phyloP scores from a whole-genome alignment of 441 rosid species.

The Bruguiera hainesii region DNA sequence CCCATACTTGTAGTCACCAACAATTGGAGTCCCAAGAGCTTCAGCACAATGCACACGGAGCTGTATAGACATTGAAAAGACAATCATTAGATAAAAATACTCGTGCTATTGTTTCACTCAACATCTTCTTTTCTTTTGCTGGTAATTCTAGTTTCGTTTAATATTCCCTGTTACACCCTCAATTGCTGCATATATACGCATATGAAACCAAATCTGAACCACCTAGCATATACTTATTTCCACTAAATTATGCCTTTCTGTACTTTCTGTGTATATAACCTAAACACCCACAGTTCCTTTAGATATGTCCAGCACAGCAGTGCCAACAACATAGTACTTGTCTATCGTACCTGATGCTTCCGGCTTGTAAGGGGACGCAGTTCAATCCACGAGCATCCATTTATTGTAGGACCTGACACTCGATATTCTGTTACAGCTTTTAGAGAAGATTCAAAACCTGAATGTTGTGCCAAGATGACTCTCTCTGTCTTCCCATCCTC shows the following conservation, averaged over 20 bases:
- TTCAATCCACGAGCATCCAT: conserved; percentile 91
- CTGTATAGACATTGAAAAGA: conserved; percentile 31
- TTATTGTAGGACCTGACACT: conserved; percentile 76
- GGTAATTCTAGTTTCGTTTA: too few species aligned
- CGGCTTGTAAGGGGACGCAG: conserved; percentile 84
- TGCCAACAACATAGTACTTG: conserved; percentile 11
- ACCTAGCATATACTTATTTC: too few species aligned
- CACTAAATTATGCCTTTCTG: conserved; percentile 1
- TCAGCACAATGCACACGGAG: conserved; percentile 95
- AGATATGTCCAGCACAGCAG: conserved; percentile 38
- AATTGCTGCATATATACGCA: too few species aligned
- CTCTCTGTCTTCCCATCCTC: conserved; percentile 89
- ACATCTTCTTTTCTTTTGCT: not conserved
- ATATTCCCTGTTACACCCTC: not conserved
- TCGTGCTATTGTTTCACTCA: not conserved
- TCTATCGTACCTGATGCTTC: conserved; percentile 77
- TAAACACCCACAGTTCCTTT: not conserved
- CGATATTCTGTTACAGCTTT: conserved; percentile 81
- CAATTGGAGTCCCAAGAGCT: conserved; percentile 87
- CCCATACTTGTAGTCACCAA: conserved; percentile 90
- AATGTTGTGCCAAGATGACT: conserved; percentile 58
- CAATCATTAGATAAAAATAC: too few species aligned
- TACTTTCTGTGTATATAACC: conserved; percentile 37
- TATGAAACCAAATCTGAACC: too few species aligned
- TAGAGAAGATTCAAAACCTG: conserved; percentile 69